A percentile compares a stretch with the other conserved stretches of the same genome.
These are phyloP conservation scores for Aspergillus hiratsukae DNA, from an alignment of 2,329 filamentous ascomycete species.

Conservation along the genomic window DNA sequence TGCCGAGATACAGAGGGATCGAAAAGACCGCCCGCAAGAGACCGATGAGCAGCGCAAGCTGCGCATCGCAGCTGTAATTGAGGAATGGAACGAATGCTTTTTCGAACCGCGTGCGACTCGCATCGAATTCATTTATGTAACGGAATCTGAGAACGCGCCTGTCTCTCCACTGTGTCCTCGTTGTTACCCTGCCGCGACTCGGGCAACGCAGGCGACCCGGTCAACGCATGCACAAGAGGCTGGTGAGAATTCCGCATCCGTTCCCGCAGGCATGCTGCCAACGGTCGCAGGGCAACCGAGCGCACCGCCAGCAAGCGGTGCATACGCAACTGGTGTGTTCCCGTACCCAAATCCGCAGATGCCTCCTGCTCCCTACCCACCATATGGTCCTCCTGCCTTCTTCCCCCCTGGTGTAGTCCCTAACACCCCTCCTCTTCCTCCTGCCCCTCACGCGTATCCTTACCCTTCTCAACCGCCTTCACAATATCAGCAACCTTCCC, in stretches of 20 bases:
- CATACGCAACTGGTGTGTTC: constrained; percentile 8
- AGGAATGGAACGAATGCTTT: constrained; percentile 43
- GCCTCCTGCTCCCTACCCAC: constrained; percentile 12
- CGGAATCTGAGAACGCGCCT: constrained; percentile 28
- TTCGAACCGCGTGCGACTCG: constrained; percentile 34
- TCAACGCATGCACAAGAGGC: constrained; percentile 6
- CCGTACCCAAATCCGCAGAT: constrained; percentile 12
- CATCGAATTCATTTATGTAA: constrained; percentile 33
- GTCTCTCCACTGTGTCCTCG: constrained; percentile 36
- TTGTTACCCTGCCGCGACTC: constrained; percentile 38
- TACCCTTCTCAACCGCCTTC: constrained; percentile 18
- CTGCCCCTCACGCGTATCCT: constrained; percentile 18
- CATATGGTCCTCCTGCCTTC: constrained; percentile 20
- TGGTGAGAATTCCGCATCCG: constrained; percentile 3
- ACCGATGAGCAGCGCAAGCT: constrained; percentile 36
- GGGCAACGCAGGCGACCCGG: constrained; percentile 20
- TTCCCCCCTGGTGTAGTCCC: constrained; percentile 4
- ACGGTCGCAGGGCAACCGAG: constrained; percentile 6
- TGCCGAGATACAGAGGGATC: constrained; percentile 38
- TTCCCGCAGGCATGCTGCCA: constrained; percentile 3
- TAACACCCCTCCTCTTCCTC: constrained; percentile 12
- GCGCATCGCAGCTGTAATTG: constrained; percentile 36
- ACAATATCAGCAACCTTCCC: constrained; percentile 15
- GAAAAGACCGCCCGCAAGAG: constrained; percentile 40
- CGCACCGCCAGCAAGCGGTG: constrained; percentile 5